A percentile compares a stretch with the other conserved stretches of the same genome.
Conservation (phyloP, 1,284 basidiomycete genomes). For the Lentinus polychrous region DNA sequence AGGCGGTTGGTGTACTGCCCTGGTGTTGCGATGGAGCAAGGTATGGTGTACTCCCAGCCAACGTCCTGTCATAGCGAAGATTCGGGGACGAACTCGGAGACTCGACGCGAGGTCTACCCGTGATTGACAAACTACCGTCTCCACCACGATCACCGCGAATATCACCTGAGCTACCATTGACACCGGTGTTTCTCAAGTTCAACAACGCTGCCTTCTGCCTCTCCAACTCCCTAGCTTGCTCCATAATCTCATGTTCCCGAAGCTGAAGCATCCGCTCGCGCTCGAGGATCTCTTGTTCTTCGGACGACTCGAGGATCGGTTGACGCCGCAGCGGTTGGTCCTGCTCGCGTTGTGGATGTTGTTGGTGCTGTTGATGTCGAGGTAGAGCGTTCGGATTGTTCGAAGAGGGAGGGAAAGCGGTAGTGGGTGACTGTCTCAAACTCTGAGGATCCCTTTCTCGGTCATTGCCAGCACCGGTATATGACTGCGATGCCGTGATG, state of each 20-base stretch:
- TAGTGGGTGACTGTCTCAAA: neutral
- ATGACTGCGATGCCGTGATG: too few relatives aligned
- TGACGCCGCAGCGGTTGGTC: conserved; percentile 32
- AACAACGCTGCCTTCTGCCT: conserved; percentile 3
- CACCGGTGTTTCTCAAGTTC: neutral
- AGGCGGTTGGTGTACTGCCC: neutral
- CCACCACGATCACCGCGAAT: conserved; percentile 13
- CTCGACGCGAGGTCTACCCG: conserved; percentile 15
- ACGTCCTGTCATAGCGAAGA: neutral
- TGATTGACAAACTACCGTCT: neutral
- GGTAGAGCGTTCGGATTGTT: neutral
- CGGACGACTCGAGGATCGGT: conserved; percentile 38
- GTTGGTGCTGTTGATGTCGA: conserved; percentile 2
- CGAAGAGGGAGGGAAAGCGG: neutral
- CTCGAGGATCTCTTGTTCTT: conserved; percentile 44
- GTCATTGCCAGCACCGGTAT: too few relatives aligned
- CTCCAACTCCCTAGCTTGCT: conserved; percentile 38
- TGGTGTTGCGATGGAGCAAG: conserved; percentile 24
- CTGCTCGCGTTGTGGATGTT: conserved; percentile 11
- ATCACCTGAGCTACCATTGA: too few relatives aligned
- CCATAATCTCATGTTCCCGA: conserved; percentile 54
- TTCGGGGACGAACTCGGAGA: conserved; percentile 12
- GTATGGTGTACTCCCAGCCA: conserved; percentile 3
- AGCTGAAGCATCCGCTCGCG: conserved; percentile 47
- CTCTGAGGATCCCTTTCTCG: too few relatives aligned